phyloP scores from a whole-genome alignment of 2,329 filamentous ascomycete genomes.

The Aschersonia sp. region DNA sequence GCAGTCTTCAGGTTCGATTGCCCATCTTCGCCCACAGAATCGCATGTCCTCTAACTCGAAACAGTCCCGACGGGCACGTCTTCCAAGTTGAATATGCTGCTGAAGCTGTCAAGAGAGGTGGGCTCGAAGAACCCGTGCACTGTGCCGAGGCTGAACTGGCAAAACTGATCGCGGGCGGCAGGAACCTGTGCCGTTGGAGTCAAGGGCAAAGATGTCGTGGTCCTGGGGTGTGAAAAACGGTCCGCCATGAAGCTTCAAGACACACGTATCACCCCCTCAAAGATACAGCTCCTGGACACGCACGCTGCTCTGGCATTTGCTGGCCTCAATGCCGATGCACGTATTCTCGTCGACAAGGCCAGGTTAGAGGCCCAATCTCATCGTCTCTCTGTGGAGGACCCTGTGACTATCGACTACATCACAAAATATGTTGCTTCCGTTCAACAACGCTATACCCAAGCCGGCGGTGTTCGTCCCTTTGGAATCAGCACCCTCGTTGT shows the following conservation, averaged over 20 bases:
- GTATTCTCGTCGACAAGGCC: slow-evolving; percentile 96
- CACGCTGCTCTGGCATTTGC: slow-evolving; percentile 97
- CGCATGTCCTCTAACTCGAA: slow-evolving; percentile 23
- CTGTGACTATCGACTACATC: slow-evolving; percentile 96
- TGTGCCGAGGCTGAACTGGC: not conserved
- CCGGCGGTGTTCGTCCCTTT: slow-evolving; percentile 95
- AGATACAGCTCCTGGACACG: slow-evolving; percentile 90
- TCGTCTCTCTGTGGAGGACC: slow-evolving; percentile 91
- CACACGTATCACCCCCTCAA: slow-evolving; percentile 95
- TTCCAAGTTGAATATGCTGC: slow-evolving; percentile 99
- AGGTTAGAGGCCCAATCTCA: slow-evolving; percentile 95
- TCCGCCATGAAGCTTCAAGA: slow-evolving; percentile 99
- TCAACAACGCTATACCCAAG: slow-evolving; percentile 98
- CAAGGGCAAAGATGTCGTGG: slow-evolving; percentile 87
- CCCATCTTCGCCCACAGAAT: too few relatives aligned
- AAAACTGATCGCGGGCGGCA: slow-evolving; percentile 19
- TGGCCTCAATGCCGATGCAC: slow-evolving; percentile 91
- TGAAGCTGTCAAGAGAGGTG: slow-evolving; percentile 96
- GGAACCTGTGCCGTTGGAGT: slow-evolving; percentile 96
- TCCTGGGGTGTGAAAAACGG: slow-evolving; percentile 94
- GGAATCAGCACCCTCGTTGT: slow-evolving; percentile 96
- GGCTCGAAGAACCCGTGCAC: slow-evolving; percentile 4
- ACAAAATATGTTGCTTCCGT: slow-evolving; percentile 97
- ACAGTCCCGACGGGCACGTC: slow-evolving; percentile 94
- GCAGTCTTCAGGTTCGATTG: slow-evolving; percentile 64